Evolutionary conservation across 1,139 yeast genomes (phyloP).

Genomic region (Meyerozyma elateridarum): DNA sequence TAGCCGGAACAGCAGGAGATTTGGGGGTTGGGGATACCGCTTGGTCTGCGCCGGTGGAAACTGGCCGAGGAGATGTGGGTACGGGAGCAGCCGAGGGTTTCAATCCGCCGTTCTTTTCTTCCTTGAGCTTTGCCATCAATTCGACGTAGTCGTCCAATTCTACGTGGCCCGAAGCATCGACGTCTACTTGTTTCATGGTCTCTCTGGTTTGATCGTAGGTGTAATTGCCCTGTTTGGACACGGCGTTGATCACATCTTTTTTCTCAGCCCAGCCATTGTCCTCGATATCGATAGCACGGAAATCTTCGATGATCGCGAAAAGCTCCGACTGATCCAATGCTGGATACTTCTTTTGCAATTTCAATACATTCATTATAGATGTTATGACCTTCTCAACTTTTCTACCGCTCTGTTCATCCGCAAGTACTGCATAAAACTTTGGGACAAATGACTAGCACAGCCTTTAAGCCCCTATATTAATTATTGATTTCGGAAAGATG

Average conservation of each 20-base stretch:
- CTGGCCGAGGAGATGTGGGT: conserved; percentile 4
- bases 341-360: conserved; percentile 78
- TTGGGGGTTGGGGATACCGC: conserved; percentile 5
- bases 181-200: conserved; percentile 82
- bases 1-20: conserved; percentile 24
- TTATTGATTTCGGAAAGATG: no score
- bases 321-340: conserved; percentile 79
- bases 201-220: conserved; percentile 92
- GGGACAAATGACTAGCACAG: conserved; percentile 4
- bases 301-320: conserved; percentile 75
- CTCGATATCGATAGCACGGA: conserved; percentile 72
- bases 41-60: conserved; percentile 1
- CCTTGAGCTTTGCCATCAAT: conserved; percentile 67
- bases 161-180: conserved; percentile 95
- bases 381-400: no score
- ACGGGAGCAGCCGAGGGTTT: conserved; percentile 6
- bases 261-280: conserved; percentile 97
- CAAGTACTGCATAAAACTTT: conserved; percentile 5
- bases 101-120: conserved; percentile 12
- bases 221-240: conserved; percentile 73
- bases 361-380: conserved; percentile 42
- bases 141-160: conserved; percentile 96
- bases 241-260: conserved; percentile 80
- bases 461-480: no score
- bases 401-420: not conserved